Evolutionary conservation across 495 filamentous ascomycete species (phyloP), one percentile per base, ranked within the genome.

Genomic region (Penicillium verhagenii): DNA sequence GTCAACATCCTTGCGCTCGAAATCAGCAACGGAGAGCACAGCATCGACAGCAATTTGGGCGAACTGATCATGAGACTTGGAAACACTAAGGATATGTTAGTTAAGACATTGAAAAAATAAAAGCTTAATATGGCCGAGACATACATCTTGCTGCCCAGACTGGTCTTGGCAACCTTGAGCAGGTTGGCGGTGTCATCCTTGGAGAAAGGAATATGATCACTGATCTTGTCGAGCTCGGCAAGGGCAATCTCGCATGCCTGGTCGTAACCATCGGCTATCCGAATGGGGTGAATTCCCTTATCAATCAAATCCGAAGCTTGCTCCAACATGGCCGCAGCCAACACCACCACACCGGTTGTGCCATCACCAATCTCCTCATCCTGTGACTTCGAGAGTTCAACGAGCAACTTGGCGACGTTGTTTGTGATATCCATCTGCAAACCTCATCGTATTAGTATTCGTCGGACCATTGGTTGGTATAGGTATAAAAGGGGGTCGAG

Each of bases 311-410:
- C 94, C 47, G 92, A 91, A n/a, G 94, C 94, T 73, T 96, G 92
- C 72, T 99, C 94, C 50, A 99, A 76, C 61, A 99, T 83, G 53
- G 94, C 92, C 54, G 94, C 93, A 19, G 94, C 94, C 55, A 99
- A 78, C 48, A 99, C 95, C 50, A 99, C 94, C 14, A 99, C 94
- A 72, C 94, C 94, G 0, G 94, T 99, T 54, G 94, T 99, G 50
- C 94, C 94, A 73, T 99, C 94, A 63, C 94, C 94, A 59, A 99
- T 99, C 74, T 99, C 94, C 60, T 97, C 93, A 66, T 99, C 94
- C 67, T 99, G 94, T 16, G 93, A 97, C 73, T 96, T 97, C 47
- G 94, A 97, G n/a, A 99, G 84, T 67, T 97, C 92, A 24, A 99
- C 94, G 37, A 99, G 76, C 35, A 99, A 79, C 76, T 96, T 97